A percentile compares a stretch with the other conserved stretches of the same genome.
These are phyloP conservation scores for Stereum hirsutum DNA, from an alignment of 1,284 basidiomycete species.

Conservation along the genomic window DNA sequence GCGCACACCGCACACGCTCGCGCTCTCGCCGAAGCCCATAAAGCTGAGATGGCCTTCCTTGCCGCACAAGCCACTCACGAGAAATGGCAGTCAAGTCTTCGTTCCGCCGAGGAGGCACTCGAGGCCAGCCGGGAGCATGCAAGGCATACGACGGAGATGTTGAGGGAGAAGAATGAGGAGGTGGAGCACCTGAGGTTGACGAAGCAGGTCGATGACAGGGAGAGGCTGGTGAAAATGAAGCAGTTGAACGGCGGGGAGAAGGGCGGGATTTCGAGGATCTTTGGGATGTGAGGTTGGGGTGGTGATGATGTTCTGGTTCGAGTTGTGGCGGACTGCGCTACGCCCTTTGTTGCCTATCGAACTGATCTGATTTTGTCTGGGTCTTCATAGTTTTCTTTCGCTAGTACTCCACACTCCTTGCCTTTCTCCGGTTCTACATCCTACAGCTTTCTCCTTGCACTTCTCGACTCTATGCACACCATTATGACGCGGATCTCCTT, in stretches of 20 bases:
- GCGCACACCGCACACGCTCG: conserved; percentile 34
- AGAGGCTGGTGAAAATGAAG: conserved; percentile 8
- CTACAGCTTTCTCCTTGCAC: too few species aligned
- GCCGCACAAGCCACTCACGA: conserved; percentile 38
- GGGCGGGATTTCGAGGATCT: too few species aligned
- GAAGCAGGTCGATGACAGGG: conserved; percentile 38
- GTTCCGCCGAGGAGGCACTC: conserved; percentile 32
- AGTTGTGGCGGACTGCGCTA: too few species aligned
- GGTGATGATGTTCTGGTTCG: too few species aligned
- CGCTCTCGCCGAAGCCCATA: conserved; percentile 32
- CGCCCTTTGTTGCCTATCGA: too few species aligned
- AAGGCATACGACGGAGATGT: conserved; percentile 34
- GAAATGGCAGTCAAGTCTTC: conserved; percentile 32
- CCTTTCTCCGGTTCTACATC: too few species aligned
- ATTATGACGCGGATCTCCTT: too few species aligned
- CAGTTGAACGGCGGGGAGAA: conserved; percentile 7
- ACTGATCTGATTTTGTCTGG: too few species aligned
- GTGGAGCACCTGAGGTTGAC: conserved; percentile 38
- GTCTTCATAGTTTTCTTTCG: too few species aligned
- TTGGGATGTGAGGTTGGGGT: too few species aligned
- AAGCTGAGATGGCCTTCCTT: conserved; percentile 37
- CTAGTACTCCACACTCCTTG: too few species aligned
- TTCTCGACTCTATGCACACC: too few species aligned
- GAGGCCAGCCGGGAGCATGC: conserved; percentile 35
- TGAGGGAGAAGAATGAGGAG: conserved; percentile 45